Percentiles rank a stretch among this genome's conserved stretches.
These are phyloP conservation scores for Pseudoscleropodium purum DNA, from an alignment of 225 moss, liverwort and hornwort genomes.

Conservation along the genomic window DNA sequence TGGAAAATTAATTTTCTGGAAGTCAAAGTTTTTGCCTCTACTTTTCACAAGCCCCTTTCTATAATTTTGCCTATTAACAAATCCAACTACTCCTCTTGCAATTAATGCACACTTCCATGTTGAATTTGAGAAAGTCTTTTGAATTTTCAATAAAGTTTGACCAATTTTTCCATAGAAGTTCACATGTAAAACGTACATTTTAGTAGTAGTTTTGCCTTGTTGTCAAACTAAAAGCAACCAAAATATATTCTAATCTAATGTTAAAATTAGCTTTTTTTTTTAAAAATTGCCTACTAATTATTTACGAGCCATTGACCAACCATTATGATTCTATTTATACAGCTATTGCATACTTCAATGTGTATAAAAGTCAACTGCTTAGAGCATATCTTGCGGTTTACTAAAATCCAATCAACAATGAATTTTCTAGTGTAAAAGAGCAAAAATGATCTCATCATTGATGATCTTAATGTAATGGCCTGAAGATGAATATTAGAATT, in stretches of 20 bases:
- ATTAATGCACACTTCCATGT: not conserved
- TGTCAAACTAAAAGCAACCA: not conserved
- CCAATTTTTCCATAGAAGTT: too few relatives aligned
- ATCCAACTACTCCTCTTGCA: not conserved
- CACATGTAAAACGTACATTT: fast-evolving
- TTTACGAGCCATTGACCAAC: fast-evolving
- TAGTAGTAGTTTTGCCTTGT: not conserved
- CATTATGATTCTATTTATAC: not conserved
- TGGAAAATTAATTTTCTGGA: not conserved
- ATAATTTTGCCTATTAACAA: not conserved
- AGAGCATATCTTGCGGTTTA: too few relatives aligned
- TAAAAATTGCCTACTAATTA: fast-evolving
- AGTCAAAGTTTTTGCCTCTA: not conserved
- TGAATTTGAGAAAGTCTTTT: fast-evolving
- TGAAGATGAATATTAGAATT: too few relatives aligned
- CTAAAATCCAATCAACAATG: too few relatives aligned
- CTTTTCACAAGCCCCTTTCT: fast-evolving
- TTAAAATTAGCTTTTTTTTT: not conserved
- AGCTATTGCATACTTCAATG: not conserved
- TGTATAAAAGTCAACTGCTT: too few relatives aligned
- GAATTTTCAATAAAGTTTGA: not conserved
- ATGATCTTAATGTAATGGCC: too few relatives aligned
- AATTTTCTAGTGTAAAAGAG: too few relatives aligned
- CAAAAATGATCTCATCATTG: too few relatives aligned
- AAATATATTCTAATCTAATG: not conserved